Percentiles rank a stretch among this genome's conserved stretches.
Evolutionary conservation across 371 early-diverging fungal genomes (phyloP).

Genomic region (Mucor plumbeus): DNA sequence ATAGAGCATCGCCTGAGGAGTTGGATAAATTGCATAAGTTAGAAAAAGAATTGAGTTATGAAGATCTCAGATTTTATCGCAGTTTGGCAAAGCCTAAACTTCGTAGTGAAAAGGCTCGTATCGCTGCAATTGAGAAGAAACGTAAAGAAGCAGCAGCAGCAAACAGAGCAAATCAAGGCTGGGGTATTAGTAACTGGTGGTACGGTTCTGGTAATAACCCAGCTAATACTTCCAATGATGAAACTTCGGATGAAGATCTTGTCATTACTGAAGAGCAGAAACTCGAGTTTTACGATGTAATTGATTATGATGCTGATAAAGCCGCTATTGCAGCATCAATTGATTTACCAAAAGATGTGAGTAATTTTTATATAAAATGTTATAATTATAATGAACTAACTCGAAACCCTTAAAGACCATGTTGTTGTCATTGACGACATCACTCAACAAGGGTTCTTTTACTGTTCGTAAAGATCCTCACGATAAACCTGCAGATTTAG

Average conservation of each 20-base stretch:
- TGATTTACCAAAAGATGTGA: slow-evolving; percentile 82
- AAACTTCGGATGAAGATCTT: slow-evolving; percentile 23
- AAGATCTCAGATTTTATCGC: slow-evolving; percentile 93
- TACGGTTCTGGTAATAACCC: slow-evolving; percentile 38
- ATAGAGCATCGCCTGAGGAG: slow-evolving; percentile 60
- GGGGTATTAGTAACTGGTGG: slow-evolving; percentile 73
- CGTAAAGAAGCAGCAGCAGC: slow-evolving; percentile 36
- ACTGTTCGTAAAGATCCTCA: slow-evolving; percentile 76
- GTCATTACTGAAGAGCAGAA: slow-evolving; percentile 78
- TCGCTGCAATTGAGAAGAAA: slow-evolving; percentile 45
- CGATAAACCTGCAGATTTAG: slow-evolving; percentile 58
- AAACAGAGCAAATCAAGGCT: slow-evolving; percentile 46
- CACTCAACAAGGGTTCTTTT: slow-evolving; percentile 87
- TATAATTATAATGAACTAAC: not conserved
- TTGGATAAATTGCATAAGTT: slow-evolving; percentile 64
- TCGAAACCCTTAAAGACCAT: slow-evolving; percentile 50
- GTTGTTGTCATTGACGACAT: slow-evolving; percentile 67
- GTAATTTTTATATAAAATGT: not conserved
- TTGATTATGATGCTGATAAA: slow-evolving; percentile 91
- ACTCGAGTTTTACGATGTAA: slow-evolving; percentile 90
- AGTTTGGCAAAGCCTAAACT: slow-evolving; percentile 77
- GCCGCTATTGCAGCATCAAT: slow-evolving; percentile 64
- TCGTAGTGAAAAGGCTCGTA: slow-evolving; percentile 73
- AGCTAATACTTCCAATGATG: slow-evolving; percentile 8
- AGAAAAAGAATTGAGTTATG: slow-evolving; percentile 81